These are phyloP conservation scores for Abortiporus biennis DNA, from an alignment of 1,284 basidiomycete genomes.

Conservation along the genomic window DNA sequence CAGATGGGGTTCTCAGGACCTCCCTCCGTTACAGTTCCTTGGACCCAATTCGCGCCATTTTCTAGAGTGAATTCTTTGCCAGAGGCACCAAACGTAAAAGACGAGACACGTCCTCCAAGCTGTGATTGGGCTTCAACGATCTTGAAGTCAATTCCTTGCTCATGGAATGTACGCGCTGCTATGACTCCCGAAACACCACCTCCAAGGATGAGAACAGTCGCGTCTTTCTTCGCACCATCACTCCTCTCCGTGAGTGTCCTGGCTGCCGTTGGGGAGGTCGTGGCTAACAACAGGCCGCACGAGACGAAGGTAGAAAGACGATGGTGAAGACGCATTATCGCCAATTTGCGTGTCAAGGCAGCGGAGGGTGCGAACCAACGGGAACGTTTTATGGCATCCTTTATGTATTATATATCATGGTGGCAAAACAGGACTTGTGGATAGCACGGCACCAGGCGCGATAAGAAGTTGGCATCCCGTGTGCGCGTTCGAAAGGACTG, in stretches of 20 bases:
- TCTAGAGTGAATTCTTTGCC: constrained; percentile 42
- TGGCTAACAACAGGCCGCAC: neutral
- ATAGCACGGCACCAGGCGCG: too few relatives aligned
- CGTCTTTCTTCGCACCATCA: constrained; percentile 13
- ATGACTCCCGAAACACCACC: constrained; percentile 64
- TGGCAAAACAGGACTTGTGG: too few relatives aligned
- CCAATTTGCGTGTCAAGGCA: too few relatives aligned
- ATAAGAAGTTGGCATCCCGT: too few relatives aligned
- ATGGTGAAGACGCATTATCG: neutral
- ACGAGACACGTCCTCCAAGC: constrained; percentile 58
- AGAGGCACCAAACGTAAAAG: constrained; percentile 34
- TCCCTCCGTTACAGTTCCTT: constrained; percentile 49
- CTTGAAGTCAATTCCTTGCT: constrained; percentile 50
- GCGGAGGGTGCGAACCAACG: too few relatives aligned
- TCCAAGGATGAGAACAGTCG: constrained; percentile 47
- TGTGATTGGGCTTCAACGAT: constrained; percentile 55
- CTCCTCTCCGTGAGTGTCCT: neutral
- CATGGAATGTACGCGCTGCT: constrained; percentile 55
- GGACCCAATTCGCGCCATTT: constrained; percentile 67
- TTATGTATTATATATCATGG: too few relatives aligned
- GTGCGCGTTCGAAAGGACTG: too few relatives aligned
- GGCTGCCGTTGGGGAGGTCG: neutral
- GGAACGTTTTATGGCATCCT: too few relatives aligned
- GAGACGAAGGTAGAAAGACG: neutral
- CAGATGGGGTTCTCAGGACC: constrained; percentile 58